phyloP scores from a whole-genome alignment of 2,329 filamentous ascomycete species.

The Phoma herbarum region DNA sequence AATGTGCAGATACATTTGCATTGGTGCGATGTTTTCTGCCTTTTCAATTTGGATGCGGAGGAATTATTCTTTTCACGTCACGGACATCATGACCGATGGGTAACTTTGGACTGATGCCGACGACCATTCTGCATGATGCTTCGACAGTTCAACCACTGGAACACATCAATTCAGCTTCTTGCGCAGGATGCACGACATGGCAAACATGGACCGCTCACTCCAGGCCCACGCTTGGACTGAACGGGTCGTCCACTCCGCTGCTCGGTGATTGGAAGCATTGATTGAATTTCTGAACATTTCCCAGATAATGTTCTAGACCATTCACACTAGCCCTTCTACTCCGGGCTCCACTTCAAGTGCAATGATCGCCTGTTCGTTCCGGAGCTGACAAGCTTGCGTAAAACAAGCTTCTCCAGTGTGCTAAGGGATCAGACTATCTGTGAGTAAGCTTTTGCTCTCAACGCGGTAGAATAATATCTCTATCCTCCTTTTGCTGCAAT shows the following conservation, averaged over 20 bases:
- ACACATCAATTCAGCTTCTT: no score
- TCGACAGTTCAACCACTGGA: neutral
- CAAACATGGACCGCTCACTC: neutral
- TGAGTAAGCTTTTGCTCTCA: neutral
- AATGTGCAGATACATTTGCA: neutral
- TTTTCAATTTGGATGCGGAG: neutral
- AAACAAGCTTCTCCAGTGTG: neutral
- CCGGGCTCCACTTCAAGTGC: neutral
- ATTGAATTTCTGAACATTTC: neutral
- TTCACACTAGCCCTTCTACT: no score
- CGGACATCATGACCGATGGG: no score
- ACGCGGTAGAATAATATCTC: no score
- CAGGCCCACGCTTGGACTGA: neutral
- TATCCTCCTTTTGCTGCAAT: no score
- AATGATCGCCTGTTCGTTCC: neutral
- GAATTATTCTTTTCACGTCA: no score
- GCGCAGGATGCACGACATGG: neutral
- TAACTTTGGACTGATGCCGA: neutral
- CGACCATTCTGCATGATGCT: no score
- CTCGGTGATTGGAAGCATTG: neutral
- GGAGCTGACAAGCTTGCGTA: neutral
- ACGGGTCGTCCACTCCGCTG: neutral
- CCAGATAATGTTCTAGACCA: neutral
- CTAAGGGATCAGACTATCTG: neutral
- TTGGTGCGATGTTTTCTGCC: neutral